Evolutionary conservation across 148 eudicot species (phyloP).

Genomic region (Amaranthus hypochondriacus): DNA sequence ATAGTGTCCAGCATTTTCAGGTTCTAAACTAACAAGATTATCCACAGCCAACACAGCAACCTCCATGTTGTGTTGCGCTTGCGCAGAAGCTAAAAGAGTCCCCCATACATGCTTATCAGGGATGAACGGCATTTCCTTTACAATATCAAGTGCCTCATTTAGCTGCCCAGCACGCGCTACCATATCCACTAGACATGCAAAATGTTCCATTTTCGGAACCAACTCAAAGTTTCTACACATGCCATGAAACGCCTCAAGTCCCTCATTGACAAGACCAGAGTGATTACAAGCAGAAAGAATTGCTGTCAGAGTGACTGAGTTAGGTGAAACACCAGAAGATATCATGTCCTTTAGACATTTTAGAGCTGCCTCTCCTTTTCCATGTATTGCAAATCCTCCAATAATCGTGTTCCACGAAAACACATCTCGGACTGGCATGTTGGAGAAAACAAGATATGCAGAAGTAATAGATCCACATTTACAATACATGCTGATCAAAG

Average conservation of each 20-base stretch:
- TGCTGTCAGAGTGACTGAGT: conserved; percentile 50
- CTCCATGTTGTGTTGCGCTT: conserved; percentile 29
- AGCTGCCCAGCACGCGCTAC: conserved; percentile 52
- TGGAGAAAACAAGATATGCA: conserved; percentile 35
- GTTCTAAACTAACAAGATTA: conserved; percentile 41
- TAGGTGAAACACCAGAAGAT: conserved; percentile 28
- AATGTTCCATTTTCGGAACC: conserved; percentile 45
- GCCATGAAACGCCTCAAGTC: conserved; percentile 37
- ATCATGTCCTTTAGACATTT: conserved; percentile 38
- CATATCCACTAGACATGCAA: conserved; percentile 51
- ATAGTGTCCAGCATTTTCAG: conserved; percentile 49
- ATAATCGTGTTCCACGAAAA: conserved; percentile 59
- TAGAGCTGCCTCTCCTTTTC: conserved; percentile 39
- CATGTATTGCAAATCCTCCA: conserved; percentile 44
- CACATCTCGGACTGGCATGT: conserved; percentile 31
- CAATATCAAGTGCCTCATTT: conserved; percentile 39
- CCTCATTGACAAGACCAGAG: conserved; percentile 44
- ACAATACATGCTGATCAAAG: conserved; percentile 51
- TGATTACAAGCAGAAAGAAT: conserved; percentile 46
- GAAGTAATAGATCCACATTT: conserved; percentile 33
- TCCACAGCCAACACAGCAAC: conserved; percentile 43
- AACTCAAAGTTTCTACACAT: conserved; percentile 26
- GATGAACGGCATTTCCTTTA: conserved; percentile 31
- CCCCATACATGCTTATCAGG: conserved; percentile 53
- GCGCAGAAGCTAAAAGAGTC: conserved; percentile 42